Conservation (phyloP, 192 early-diverging fungal genomes). For the Diversispora epigaea region DNA sequence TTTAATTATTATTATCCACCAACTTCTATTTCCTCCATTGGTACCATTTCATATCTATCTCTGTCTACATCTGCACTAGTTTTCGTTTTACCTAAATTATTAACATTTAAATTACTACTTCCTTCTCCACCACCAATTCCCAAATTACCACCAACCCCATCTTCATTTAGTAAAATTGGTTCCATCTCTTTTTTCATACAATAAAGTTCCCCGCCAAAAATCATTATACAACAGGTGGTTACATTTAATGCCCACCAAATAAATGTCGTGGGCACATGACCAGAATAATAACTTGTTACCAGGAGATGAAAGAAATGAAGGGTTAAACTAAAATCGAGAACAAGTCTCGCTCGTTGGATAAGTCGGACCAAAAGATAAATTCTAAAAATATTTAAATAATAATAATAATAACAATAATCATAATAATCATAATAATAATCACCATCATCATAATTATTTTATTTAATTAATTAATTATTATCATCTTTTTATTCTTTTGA, state of each 20-base stretch:
- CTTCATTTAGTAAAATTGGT: constrained; percentile 46
- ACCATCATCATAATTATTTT: too few species aligned
- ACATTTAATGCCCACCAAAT: constrained; percentile 69
- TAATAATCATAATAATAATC: neutral
- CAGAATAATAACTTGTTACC: constrained; percentile 55
- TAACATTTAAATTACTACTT: constrained; percentile 5
- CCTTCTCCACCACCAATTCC: too few species aligned
- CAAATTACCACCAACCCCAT: too few species aligned
- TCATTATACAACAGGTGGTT: constrained; percentile 56
- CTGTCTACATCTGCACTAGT: constrained; percentile 8
- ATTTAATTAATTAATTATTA: too few species aligned
- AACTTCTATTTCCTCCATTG: constrained; percentile 35
- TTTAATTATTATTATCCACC: constrained; percentile 6
- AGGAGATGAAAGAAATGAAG: constrained; percentile 69
- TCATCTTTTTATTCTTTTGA: too few species aligned
- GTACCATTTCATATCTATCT: constrained; percentile 43
- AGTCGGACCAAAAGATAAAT: constrained; percentile 54
- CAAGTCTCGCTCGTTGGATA: constrained; percentile 73
- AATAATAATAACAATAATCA: neutral
- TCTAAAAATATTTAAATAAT: constrained; percentile 37
- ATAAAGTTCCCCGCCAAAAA: constrained; percentile 75
- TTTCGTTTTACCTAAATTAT: neutral
- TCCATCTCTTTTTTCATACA: constrained; percentile 82
- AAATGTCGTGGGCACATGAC: constrained; percentile 59
- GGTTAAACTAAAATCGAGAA: constrained; percentile 77